Percentiles rank a stretch among this genome's conserved stretches.
These are phyloP conservation scores for Lachancea cidri DNA, from an alignment of 805 yeast genomes.

Conservation along the genomic window DNA sequence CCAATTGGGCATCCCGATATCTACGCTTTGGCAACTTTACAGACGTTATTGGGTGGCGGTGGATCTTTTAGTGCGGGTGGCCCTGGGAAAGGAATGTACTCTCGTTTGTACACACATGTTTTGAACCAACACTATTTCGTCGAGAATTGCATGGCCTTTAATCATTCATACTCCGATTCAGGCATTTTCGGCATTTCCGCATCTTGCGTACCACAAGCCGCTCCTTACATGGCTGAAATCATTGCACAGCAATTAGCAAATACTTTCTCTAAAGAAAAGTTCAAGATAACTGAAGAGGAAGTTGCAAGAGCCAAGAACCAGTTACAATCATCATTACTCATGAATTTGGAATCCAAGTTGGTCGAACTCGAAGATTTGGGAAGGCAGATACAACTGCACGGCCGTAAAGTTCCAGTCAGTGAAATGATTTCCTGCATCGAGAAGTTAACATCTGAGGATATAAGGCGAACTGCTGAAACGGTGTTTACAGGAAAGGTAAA, in stretches of 20 bases:
- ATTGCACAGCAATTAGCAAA: slow-evolving; percentile 58
- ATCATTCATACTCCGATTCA: slow-evolving; percentile 83
- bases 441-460: slow-evolving; percentile 57
- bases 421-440: slow-evolving; percentile 83
- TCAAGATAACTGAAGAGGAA: slow-evolving; percentile 64
- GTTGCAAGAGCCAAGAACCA: slow-evolving; percentile 90
- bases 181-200: slow-evolving; percentile 89
- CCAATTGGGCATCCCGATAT: slow-evolving; percentile 81
- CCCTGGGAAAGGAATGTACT: slow-evolving; percentile 98
- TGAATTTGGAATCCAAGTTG: slow-evolving; percentile 89
- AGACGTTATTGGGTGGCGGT: slow-evolving; percentile 91
- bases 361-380: slow-evolving; percentile 96
- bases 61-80: slow-evolving; percentile 98
- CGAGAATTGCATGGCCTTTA: slow-evolving; percentile 82
- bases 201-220: slow-evolving; percentile 81
- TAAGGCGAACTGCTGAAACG: slow-evolving; percentile 66
- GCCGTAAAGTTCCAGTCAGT: slow-evolving; percentile 62
- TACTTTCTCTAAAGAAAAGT: slow-evolving; percentile 47
- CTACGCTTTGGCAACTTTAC: slow-evolving; percentile 85
- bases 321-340: slow-evolving; percentile 75
- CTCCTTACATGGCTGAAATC: slow-evolving; percentile 76
- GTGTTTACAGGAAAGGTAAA: slow-evolving; percentile 63
- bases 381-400: slow-evolving; percentile 85
- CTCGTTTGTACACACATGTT: slow-evolving; percentile 85
- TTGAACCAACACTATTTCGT: slow-evolving; percentile 87